These are phyloP conservation scores for Prunus yedoensis DNA, from an alignment of 331 rosid genomes.

Conservation along the genomic window DNA sequence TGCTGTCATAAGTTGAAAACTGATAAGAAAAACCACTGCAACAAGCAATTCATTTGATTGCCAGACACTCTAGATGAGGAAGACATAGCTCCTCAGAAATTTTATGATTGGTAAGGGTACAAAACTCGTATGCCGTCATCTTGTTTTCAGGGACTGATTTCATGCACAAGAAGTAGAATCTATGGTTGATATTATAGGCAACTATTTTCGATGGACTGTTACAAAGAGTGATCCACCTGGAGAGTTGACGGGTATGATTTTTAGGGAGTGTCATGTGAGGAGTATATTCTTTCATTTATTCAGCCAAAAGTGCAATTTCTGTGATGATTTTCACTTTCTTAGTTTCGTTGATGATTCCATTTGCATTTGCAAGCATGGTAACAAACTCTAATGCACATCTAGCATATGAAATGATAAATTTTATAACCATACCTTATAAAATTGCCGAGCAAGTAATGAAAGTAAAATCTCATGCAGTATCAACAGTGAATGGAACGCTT, in stretches of 20 bases:
- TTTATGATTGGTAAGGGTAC: neutral
- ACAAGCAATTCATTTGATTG: neutral
- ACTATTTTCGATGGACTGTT: neutral
- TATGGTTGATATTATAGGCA: neutral
- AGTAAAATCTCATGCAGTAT: neutral
- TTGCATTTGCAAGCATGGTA: neutral
- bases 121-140: neutral
- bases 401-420: neutral
- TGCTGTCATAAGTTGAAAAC: neutral
- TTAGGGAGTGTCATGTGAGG: neutral
- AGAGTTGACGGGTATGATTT: neutral
- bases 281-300: neutral
- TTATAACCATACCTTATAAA: neutral
- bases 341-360: neutral
- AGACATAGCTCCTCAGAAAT: neutral
- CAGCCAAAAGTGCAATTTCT: neutral
- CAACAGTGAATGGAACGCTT: conserved; percentile 28
- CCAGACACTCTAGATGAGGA: neutral
- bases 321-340: neutral
- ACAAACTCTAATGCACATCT: neutral
- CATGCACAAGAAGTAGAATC: neutral
- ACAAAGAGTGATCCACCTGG: neutral
- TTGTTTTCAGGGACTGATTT: neutral
- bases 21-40: neutral
- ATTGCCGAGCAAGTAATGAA: neutral